These are phyloP conservation scores for Rhododendron griersonianum DNA, from an alignment of 148 eudicot species.

Conservation along the genomic window DNA sequence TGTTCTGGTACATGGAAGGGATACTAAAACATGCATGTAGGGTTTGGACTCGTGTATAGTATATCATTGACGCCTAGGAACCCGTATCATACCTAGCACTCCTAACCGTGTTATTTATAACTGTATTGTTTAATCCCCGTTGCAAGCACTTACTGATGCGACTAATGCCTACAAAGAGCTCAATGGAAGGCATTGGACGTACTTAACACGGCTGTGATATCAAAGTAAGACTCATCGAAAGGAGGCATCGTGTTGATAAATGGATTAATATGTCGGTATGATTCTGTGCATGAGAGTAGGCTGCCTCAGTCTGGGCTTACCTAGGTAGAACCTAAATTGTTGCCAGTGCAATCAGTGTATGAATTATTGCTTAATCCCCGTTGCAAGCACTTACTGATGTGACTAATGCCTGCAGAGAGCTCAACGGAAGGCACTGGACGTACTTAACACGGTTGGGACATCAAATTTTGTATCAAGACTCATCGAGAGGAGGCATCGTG, in stretches of 20 bases:
- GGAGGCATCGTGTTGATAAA: slow-evolving; percentile 69
- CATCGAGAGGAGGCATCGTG: slow-evolving; percentile 74
- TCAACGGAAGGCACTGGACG: slow-evolving; percentile 81
- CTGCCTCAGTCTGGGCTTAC: background rate
- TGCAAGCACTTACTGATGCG: background rate
- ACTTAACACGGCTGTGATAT: slow-evolving; percentile 70
- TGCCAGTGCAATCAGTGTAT: background rate
- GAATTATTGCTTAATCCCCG: background rate
- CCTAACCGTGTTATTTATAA: background rate
- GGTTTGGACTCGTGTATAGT: background rate
- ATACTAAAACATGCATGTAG: background rate
- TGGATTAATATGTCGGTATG: slow-evolving; percentile 74
- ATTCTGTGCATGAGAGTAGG: background rate
- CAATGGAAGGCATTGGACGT: slow-evolving; percentile 84
- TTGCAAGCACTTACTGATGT: background rate
- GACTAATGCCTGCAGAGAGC: slow-evolving; percentile 55
- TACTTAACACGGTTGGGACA: slow-evolving; percentile 74
- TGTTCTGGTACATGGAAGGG: background rate
- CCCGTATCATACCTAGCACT: background rate
- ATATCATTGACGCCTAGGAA: background rate
- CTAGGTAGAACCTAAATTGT: background rate
- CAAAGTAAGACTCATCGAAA: slow-evolving; percentile 78
- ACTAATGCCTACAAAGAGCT: slow-evolving; percentile 54
- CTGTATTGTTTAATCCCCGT: background rate
- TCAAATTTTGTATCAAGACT: slow-evolving; percentile 55